phyloP scores from a whole-genome alignment of 1,284 basidiomycete species.

The Athelia sp. region DNA sequence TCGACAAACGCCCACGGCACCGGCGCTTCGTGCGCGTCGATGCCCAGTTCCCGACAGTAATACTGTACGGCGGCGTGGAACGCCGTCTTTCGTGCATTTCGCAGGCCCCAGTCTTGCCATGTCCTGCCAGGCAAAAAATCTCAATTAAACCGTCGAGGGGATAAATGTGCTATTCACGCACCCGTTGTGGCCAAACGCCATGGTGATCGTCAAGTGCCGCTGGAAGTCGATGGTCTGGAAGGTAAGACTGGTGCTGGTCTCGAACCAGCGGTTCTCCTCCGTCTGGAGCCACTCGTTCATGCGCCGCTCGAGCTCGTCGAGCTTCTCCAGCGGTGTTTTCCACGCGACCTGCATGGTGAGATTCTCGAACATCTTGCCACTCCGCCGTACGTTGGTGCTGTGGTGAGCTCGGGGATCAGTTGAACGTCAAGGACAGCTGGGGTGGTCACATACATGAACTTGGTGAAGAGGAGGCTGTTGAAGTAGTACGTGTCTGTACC shows the following conservation, averaged over 20 bases:
- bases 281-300: constrained; percentile 70
- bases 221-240: constrained; percentile 61
- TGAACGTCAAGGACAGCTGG: background rate
- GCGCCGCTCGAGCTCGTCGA: constrained; percentile 59
- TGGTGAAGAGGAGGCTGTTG: constrained; percentile 67
- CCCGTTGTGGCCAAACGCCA: constrained; percentile 68
- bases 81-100: constrained; percentile 56
- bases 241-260: constrained; percentile 57
- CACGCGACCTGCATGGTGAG: constrained; percentile 68
- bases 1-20: constrained; percentile 51
- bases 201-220: constrained; percentile 59
- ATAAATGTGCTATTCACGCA: constrained; percentile 22
- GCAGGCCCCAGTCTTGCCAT: constrained; percentile 65
- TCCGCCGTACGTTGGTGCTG: constrained; percentile 68
- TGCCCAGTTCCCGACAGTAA: constrained; percentile 64
- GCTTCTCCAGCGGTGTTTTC: constrained; percentile 64
- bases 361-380: constrained; percentile 65
- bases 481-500: constrained; percentile 76
- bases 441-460: constrained; percentile 57
- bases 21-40: constrained; percentile 52
- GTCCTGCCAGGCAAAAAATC: constrained; percentile 25
- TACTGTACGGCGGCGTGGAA: constrained; percentile 73
- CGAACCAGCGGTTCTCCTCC: constrained; percentile 73
- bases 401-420: constrained; percentile 4
- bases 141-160: constrained; percentile 13